These are phyloP conservation scores for Termitomyces eurrhizus DNA, from an alignment of 768 basidiomycete species.

Conservation along the genomic window DNA sequence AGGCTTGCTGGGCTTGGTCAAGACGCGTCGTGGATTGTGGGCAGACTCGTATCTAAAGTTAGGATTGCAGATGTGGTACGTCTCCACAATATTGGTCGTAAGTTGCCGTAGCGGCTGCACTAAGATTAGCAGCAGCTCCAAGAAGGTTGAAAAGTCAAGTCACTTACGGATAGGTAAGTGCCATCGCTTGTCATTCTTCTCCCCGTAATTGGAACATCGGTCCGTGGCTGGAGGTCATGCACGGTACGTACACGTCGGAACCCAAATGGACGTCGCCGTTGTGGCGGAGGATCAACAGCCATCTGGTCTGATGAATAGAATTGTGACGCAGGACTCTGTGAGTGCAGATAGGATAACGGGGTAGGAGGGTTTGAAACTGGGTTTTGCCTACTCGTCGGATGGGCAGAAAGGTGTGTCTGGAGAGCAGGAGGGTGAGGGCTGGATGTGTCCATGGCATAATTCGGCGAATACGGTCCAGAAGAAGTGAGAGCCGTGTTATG, in stretches of 20 bases:
- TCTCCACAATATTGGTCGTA: slow-evolving; percentile 85
- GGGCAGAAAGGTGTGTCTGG: slow-evolving; percentile 49
- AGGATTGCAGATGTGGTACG: slow-evolving; percentile 93
- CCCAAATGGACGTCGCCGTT: slow-evolving; percentile 68
- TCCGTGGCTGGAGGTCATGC: slow-evolving; percentile 74
- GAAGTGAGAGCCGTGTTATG: slow-evolving; percentile 39
- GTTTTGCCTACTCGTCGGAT: slow-evolving; percentile 45
- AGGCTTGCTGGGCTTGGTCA: slow-evolving; percentile 97
- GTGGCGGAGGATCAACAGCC: slow-evolving; percentile 61
- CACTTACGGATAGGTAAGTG: slow-evolving; percentile 75
- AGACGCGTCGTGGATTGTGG: slow-evolving; percentile 92
- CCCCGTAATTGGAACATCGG: slow-evolving; percentile 57
- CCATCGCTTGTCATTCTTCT: slow-evolving; percentile 79
- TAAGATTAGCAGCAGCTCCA: slow-evolving; percentile 12
- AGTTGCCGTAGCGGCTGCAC: slow-evolving; percentile 57
- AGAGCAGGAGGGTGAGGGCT: slow-evolving; percentile 55
- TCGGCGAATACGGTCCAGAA: slow-evolving; percentile 31
- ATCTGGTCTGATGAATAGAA: slow-evolving; percentile 69
- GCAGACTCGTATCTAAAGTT: slow-evolving; percentile 92
- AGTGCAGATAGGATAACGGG: slow-evolving; percentile 63
- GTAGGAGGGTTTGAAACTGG: slow-evolving; percentile 69
- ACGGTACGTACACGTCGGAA: slow-evolving; percentile 75
- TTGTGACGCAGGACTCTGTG: slow-evolving; percentile 46
- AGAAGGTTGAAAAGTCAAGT: slow-evolving; percentile 1
- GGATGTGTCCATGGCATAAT: slow-evolving; percentile 62